Evolutionary conservation across 345 rosid species (phyloP).

Genomic region (Syzygium grande): DNA sequence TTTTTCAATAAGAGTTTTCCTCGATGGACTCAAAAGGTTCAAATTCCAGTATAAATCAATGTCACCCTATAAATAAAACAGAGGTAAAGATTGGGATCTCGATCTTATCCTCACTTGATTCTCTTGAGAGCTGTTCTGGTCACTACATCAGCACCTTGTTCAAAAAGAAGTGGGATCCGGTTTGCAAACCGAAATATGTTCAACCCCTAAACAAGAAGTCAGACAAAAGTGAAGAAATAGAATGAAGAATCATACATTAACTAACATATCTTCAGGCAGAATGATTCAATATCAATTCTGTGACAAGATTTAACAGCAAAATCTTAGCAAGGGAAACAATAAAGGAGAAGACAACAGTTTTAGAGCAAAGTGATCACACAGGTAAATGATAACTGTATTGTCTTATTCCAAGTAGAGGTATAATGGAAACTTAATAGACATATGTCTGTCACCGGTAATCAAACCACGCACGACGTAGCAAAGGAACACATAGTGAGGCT

Average conservation of each 20-base stretch:
- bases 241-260: not conserved
- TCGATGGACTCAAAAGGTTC: not conserved
- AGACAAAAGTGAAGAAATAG: not conserved
- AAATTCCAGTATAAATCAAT: not conserved
- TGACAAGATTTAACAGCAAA: not conserved
- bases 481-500: not conserved
- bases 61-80: not conserved
- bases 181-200: slow-evolving; percentile 94
- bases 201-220: slow-evolving; percentile 44
- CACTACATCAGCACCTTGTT: slow-evolving; percentile 99
- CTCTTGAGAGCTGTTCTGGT: slow-evolving; percentile 88
- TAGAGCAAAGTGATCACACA: not conserved
- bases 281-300: not conserved
- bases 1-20: not conserved
- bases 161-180: slow-evolving; percentile 93
- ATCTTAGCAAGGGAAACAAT: not conserved
- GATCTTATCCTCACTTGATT: slow-evolving; percentile 53
- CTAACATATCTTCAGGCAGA: not conserved
- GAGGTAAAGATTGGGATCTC: not conserved
- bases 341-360: not conserved
- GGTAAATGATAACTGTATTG: not conserved
- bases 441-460: not conserved
- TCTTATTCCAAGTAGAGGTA: not conserved
- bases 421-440: not conserved
- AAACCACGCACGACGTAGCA: not conserved